These are phyloP conservation scores for Leccinellum luteum DNA, from an alignment of 768 basidiomycete genomes.

Conservation along the genomic window DNA sequence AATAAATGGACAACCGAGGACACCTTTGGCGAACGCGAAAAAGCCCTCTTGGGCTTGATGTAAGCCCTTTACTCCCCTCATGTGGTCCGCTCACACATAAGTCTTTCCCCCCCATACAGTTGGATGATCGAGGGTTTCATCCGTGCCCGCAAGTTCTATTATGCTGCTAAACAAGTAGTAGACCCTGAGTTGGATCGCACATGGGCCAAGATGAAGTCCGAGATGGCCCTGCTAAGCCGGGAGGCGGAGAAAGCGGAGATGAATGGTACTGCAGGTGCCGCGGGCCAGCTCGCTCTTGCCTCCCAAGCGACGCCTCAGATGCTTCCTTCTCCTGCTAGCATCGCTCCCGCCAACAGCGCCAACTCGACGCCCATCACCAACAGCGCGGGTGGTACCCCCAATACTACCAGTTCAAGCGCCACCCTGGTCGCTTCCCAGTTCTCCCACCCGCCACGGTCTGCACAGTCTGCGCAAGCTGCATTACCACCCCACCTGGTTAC, in stretches of 20 bases:
- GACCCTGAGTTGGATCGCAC: slow-evolving; percentile 36
- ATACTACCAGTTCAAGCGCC: slow-evolving; percentile 29
- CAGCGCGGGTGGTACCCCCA: slow-evolving; percentile 56
- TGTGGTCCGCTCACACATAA: slow-evolving; percentile 26
- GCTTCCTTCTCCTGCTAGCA: slow-evolving; percentile 78
- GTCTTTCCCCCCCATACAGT: slow-evolving; percentile 39
- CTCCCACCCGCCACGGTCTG: slow-evolving; percentile 28
- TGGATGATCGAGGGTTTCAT: slow-evolving; percentile 81
- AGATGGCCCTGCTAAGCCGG: slow-evolving; percentile 31
- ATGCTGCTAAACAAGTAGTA: slow-evolving; percentile 33
- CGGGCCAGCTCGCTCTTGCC: slow-evolving; percentile 25
- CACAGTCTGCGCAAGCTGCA: slow-evolving; percentile 34
- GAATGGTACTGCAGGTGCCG: slow-evolving; percentile 25
- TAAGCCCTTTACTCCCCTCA: slow-evolving; percentile 40
- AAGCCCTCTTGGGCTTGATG: slow-evolving; percentile 76
- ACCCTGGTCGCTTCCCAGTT: slow-evolving; percentile 25
- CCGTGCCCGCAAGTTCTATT: slow-evolving; percentile 49
- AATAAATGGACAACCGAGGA: slow-evolving; percentile 56
- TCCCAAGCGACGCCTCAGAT: slow-evolving; percentile 59
- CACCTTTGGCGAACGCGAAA: slow-evolving; percentile 45
- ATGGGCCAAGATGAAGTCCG: slow-evolving; percentile 33
- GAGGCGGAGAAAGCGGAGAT: slow-evolving; percentile 38
- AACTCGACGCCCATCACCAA: slow-evolving; percentile 71
- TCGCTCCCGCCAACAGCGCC: slow-evolving; percentile 62
- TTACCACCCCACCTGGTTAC: slow-evolving; percentile 28